phyloP scores from a whole-genome alignment of 768 basidiomycete genomes.

The Lentinula raphanica region DNA sequence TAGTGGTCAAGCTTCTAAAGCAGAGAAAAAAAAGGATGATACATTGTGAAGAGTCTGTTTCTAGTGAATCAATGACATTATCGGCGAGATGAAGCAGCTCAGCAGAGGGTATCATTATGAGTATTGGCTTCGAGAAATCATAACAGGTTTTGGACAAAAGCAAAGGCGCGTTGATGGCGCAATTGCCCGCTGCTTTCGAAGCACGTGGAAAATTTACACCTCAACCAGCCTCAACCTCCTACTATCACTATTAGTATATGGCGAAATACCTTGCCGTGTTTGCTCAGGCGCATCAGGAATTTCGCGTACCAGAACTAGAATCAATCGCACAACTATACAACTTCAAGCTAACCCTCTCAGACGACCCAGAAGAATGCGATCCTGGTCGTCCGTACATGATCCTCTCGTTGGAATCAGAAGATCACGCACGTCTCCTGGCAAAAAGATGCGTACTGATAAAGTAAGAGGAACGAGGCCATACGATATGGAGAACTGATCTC shows the following conservation, averaged over 20 bases:
- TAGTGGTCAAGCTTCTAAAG: not conserved
- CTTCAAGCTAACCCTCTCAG: constrained; percentile 52
- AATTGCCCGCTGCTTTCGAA: too few species aligned
- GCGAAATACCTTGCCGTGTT: constrained; percentile 68
- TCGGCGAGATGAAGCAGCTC: constrained; percentile 20
- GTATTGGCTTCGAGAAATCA: too few species aligned
- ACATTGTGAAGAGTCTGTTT: constrained; percentile 14
- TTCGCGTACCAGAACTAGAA: constrained; percentile 76
- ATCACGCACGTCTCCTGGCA: constrained; percentile 70
- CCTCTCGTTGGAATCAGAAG: constrained; percentile 60
- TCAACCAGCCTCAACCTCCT: constrained; percentile 22
- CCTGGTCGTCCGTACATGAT: constrained; percentile 69
- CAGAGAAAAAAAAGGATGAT: not conserved
- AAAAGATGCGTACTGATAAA: constrained; percentile 78
- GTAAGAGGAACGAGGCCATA: constrained; percentile 37
- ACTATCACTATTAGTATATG: too few species aligned
- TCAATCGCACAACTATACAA: constrained; percentile 73
- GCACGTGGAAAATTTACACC: not conserved
- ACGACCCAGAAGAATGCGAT: constrained; percentile 41
- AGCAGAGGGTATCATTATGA: constrained; percentile 20
- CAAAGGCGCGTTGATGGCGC: too few species aligned
- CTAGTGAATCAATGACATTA: constrained; percentile 27
- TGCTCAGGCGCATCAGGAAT: constrained; percentile 77
- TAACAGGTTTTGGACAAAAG: not conserved
- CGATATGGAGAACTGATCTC: constrained; percentile 5